Percentiles rank a stretch among this genome's conserved stretches.
Conservation (phyloP, 176 grass and related monocot genomes). For the Puccinellia tenuiflora region DNA sequence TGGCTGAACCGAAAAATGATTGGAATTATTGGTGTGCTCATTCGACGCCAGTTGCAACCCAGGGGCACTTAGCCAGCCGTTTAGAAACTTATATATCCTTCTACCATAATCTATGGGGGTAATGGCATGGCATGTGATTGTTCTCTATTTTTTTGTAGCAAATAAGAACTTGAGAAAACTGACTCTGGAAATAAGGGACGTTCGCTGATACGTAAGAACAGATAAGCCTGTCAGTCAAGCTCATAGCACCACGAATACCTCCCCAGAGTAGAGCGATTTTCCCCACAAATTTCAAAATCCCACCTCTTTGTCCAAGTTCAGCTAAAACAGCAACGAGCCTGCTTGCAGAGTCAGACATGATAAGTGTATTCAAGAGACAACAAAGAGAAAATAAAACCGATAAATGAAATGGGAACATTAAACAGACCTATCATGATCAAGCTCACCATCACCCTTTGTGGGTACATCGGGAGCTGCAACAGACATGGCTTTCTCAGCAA, state of each 20-base stretch:
- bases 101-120: slow-evolving; percentile 17
- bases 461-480: slow-evolving; percentile 85
- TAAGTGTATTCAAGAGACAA: slow-evolving; percentile 4
- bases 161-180: slow-evolving; percentile 11
- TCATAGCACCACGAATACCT: slow-evolving; percentile 93
- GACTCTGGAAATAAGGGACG: slow-evolving; percentile 85
- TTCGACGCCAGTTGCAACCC: not conserved
- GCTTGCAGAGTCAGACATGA: slow-evolving; percentile 27
- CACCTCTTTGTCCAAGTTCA: slow-evolving; percentile 92
- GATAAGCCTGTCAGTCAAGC: slow-evolving; percentile 83
- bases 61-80: not conserved
- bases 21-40: not conserved
- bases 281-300: slow-evolving; percentile 72
- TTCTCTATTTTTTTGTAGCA: not conserved
- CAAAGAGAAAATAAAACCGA: not conserved
- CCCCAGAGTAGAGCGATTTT: slow-evolving; percentile 96
- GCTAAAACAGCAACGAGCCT: slow-evolving; percentile 89
- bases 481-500: slow-evolving; percentile 96
- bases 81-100: not conserved
- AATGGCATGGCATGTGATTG: not conserved
- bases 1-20: no score
- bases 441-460: slow-evolving; percentile 66
- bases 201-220: slow-evolving; percentile 74
- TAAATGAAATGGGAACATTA: slow-evolving; percentile 14
- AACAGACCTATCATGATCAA: slow-evolving; percentile 88